These are phyloP conservation scores for Colletotrichum horii DNA, from an alignment of 2,329 filamentous ascomycete species.

Conservation along the genomic window DNA sequence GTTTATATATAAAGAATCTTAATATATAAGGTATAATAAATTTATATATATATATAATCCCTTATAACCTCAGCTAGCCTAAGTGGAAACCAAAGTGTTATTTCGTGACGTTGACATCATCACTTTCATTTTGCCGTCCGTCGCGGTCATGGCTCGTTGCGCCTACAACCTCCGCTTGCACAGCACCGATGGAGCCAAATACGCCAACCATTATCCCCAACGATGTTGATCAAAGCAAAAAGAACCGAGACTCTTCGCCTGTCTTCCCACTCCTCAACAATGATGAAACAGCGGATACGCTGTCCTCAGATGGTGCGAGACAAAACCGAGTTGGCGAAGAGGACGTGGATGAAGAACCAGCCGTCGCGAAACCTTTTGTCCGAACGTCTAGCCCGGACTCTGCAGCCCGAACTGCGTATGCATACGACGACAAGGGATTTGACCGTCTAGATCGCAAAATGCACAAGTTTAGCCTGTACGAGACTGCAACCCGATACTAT, in stretches of 20 bases:
- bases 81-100: too few species aligned
- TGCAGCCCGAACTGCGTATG: conserved; percentile 32
- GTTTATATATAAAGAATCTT: too few species aligned
- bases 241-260: conserved; percentile 16
- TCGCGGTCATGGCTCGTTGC: too few species aligned
- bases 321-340: conserved; percentile 39
- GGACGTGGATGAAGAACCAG: conserved; percentile 64
- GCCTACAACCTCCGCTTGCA: background rate
- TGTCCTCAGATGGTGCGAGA: conserved; percentile 26
- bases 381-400: conserved; percentile 59
- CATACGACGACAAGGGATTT: conserved; percentile 35
- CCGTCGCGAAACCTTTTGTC: conserved; percentile 62
- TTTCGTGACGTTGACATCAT: too few species aligned
- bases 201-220: background rate
- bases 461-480: conserved; percentile 98
- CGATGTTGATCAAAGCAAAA: background rate
- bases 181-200: background rate
- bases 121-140: too few species aligned
- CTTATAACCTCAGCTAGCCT: too few species aligned
- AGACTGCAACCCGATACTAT: conserved; percentile 92
- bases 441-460: conserved; percentile 66
- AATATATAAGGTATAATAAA: too few species aligned
- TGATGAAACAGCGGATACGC: conserved; percentile 34
- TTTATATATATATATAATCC: too few species aligned
- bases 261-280: conserved; percentile 41